Base-by-base conservation (phyloP, 371 early-diverging fungal species). In the Mortierella sp. region DNA sequence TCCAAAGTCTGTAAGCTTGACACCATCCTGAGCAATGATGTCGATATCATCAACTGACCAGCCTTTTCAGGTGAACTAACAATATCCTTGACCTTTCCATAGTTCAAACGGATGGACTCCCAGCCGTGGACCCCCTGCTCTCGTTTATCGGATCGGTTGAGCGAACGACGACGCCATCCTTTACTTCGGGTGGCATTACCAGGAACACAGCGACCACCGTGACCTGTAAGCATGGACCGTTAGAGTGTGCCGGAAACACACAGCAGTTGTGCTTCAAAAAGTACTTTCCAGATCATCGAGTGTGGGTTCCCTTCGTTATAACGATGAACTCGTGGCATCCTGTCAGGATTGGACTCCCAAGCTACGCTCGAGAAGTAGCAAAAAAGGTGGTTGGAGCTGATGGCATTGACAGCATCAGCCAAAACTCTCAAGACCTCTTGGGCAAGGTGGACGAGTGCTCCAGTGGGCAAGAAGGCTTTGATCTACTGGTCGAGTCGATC, bases 251-350 rank as follows among this genome's bases (percentile, higher is more conserved):
- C 1, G 85, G 85, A 1, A 83, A 85, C 56, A 80, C 60, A 7
- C 85, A 85, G 28, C 80, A 85, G 50, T 65, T 85, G 8, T 85
- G 85, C 45, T 83, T 81, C 69, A 69, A 73, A 14, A 69, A 80
- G 19, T 64, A 70, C 12, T 76, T 80, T 43, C 81, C 80, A 24
- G 71, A 78, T 21, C 55, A 60, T 16, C 31, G 48, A 2, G 44
- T 67, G 21, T 83, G 85, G 85, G 68, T 81, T 13, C 46, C 66
- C 0, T 85, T 81, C 29, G 73, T 79, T 22, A 57, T 67, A 9
- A 74, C 57, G 0, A 61, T 70, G 66, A 77, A 77, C 44, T 51
- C 69, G 13, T 51, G 27, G 43, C 22, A 54, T 39, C 65, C 68
- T 2, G 21, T 17, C 6, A 48, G 63, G n/a, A 77, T 77, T 25